Evolutionary conservation across 805 yeast genomes (phyloP), one percentile per base, ranked within the genome.

Genomic region (Brettanomyces sp.): DNA sequence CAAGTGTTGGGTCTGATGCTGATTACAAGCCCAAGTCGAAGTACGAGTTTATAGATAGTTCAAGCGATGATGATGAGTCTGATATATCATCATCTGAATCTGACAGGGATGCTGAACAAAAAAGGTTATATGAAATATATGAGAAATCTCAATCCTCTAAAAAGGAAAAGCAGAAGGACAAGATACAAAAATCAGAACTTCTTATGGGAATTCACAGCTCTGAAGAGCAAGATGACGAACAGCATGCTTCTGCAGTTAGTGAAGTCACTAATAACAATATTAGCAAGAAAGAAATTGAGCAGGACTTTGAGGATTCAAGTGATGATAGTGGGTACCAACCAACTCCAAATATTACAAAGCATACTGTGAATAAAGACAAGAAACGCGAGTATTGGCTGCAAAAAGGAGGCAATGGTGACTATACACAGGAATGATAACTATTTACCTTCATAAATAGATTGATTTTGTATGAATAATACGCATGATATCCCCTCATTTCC

Each of bases 381-480:
- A 56, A 53, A 39, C 49, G 64, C 40, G 69, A 68, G 13, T 68
- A 59, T 48, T 69, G 73, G 74, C 43, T 61, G n/a, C 62, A 60
- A 47, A 69, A 69, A 43, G 62, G 63, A n/a, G 52, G 51, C 7
- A 9, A 2, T 6, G 2, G 7, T 28, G 32, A 28, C 11, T 28
- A 6, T 9, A 9, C 32, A 28, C 11, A 28, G 32, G 9, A 28
- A 28, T 9, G 7, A 28, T 28, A 7, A 28, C 11, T 6, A 6
- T 28, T 28, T 9, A 28, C 32, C 7, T 6, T 28, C 11, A 28
- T 28, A 28, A 9, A 28, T 9, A 28, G 7, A 28, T 28, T 28
- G 7, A 6, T 28, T 28, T 28, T 28, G 3, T 28, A 28, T 28
- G 11, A 9, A 28, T 28, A 28, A 28, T 28, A 28, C 32, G 32